Evolutionary conservation across 768 basidiomycete genomes (phyloP), one percentile per base, ranked within the genome.

Genomic region (Termitomyces bulborhizus): DNA sequence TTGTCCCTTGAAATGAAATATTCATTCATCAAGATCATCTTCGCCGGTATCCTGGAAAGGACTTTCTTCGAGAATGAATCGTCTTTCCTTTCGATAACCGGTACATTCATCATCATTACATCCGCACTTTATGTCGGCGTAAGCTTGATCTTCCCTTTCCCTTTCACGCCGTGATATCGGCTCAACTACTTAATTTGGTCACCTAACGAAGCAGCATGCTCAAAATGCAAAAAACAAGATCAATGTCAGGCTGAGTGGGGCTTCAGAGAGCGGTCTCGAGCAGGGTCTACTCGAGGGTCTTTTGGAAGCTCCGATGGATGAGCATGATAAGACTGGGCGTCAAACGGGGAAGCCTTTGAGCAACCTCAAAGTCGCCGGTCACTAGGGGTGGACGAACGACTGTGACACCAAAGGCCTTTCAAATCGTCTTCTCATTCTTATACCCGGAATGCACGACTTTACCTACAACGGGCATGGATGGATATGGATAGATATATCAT

Each of bases 121-220:
- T 77, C 81, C 11, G 88, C 88, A 0, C 58, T 84, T 26, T 89
- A 81, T 64, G 80, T 86, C 34, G 86, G 81, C 9, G 86, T 90
- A 68, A 58, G 80, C n/a, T 5, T 26, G 27, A 16, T 12, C 32
- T 40, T 12, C 16, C 46, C 18, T 24, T 16, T 12, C 16, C 46
- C 18, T 24, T 16, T n/a, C 15, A 31, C 6, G 21, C 1, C 3
- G 1, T 16, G 4, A 32, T 4, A 9, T 41, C 15, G 18, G 15
- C 21, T 39, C 8, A 54, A 18, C 2, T 8, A 0, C 8, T 13
- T 3, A 31, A 16, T 40, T 18, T 16, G 8, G 6, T 45, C 13
- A 61, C 57, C 18, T 61, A 2, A 54, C 60, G 9, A 58, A 61
- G 9, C 32, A 55, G 2, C 42, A 34, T 32, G 34, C n/a, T 11